Evolutionary conservation across 306 rosid genomes (phyloP), one percentile per base, ranked within the genome.

Genomic region (Begonia fuchsioides): DNA sequence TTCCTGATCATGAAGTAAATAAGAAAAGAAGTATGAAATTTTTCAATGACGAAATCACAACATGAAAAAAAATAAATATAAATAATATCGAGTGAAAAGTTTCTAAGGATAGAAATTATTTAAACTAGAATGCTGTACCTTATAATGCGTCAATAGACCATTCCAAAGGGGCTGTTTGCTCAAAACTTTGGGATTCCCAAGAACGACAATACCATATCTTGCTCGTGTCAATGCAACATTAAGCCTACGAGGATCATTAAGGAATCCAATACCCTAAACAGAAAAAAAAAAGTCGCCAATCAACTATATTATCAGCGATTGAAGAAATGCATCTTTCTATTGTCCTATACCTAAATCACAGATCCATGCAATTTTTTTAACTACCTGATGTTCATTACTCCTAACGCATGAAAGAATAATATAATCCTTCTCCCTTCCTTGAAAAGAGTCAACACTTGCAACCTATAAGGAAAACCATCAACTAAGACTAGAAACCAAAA

Each of bases 361-460:
- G n/a, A n/a, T n/a, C n/a, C n/a, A n/a, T 4, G 35, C 8, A 26
- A 26, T 26, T 3, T 26, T 4, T 26, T 26, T 8, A 18, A 18
- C 47, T 45, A 92, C 98, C 96, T 92, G 98, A 69, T 92, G 98
- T 67, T 92, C 98, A 54, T 92, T 92, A 73, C 98, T 92, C 68
- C 98, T 79, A 18, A 92, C 98, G 68, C 98, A 92, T 4, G 98
- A 92, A 47, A 92, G 72, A 63, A 92, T 92, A 65, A 92, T 92
- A 53, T 85, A 92, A 67, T 92, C 98, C 67, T 92, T 92, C 64
- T 92, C 98, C 76, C 98, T 86, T 71, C 98, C 98, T 67, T 92
- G 98, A 73, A 92, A 92, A 51, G 98, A 92, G 79, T 92, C 98
- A 13, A 92, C 98, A 56, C 98, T 92, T 11, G 98, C 98, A 82